A percentile compares a stretch with the other conserved stretches of the same genome.
Evolutionary conservation across 495 filamentous ascomycete genomes (phyloP).

Genomic region (Penicillium arizonense): DNA sequence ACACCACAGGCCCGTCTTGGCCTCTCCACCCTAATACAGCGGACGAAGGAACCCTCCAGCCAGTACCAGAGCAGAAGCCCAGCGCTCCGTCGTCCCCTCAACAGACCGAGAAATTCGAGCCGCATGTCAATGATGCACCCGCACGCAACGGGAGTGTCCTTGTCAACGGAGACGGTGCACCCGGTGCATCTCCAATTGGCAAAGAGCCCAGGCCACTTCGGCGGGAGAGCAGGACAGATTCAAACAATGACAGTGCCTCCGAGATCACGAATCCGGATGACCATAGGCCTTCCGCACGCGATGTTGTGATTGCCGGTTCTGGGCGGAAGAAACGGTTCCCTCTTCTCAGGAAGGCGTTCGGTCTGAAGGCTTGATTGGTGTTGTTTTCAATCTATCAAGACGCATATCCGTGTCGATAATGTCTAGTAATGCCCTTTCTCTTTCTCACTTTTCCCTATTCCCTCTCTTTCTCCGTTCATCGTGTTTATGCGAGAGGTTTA

Average conservation of each 20-base stretch:
- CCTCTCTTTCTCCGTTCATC: constrained; percentile 8
- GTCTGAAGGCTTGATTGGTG: constrained; percentile 36
- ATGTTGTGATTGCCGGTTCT: constrained; percentile 37
- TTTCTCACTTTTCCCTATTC: constrained; percentile 7
- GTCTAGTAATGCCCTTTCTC: constrained; percentile 15
- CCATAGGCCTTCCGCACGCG: constrained; percentile 15
- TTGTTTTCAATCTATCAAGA: background rate
- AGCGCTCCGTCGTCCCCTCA: constrained; percentile 12
- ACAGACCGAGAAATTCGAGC: constrained; percentile 10
- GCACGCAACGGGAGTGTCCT: constrained; percentile 6
- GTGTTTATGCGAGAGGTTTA: background rate
- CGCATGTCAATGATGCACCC: background rate
- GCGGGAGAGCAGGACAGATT: constrained; percentile 16
- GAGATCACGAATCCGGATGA: constrained; percentile 21
- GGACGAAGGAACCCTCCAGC: constrained; percentile 10
- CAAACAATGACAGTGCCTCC: constrained; percentile 16
- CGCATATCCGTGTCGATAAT: background rate
- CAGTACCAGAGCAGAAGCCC: constrained; percentile 11
- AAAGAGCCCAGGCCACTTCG: constrained; percentile 14
- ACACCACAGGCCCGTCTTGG: constrained; percentile 24
- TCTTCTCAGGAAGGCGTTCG: constrained; percentile 47
- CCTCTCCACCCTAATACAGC: constrained; percentile 20
- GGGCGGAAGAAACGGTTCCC: constrained; percentile 53
- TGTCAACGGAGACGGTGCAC: constrained; percentile 9
- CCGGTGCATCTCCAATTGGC: constrained; percentile 7